Evolutionary conservation across 345 rosid species (phyloP).

Genomic region (Hevea brasiliensis): DNA sequence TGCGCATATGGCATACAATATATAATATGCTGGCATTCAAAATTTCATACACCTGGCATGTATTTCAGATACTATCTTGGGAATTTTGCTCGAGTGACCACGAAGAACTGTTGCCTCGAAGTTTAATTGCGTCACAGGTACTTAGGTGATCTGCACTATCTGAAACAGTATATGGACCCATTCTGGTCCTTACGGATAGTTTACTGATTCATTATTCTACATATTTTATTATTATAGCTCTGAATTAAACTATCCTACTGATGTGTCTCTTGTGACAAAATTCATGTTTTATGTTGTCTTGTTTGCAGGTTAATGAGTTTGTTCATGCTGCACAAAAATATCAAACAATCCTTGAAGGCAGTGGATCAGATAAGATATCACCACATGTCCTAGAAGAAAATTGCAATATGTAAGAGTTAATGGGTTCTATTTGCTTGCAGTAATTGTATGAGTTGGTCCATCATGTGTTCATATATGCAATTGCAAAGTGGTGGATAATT

Average conservation of each 20-base stretch:
- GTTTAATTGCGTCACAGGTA: not conserved
- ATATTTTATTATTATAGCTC: not conserved
- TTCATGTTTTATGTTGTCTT: not conserved
- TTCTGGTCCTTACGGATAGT: not conserved
- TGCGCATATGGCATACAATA: not conserved
- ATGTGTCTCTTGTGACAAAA: not conserved
- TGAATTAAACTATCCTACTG: not conserved
- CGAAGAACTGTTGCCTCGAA: conserved; percentile 5
- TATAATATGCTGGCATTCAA: not conserved
- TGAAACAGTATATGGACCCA: not conserved
- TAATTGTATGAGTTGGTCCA: not conserved
- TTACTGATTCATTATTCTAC: not conserved
- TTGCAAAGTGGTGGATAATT: not conserved
- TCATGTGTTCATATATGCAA: not conserved
- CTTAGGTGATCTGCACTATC: not conserved
- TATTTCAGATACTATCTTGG: not conserved
- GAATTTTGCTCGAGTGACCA: conserved; percentile 7
- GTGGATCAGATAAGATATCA: not conserved
- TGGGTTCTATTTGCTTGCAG: not conserved
- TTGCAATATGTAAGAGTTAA: not conserved
- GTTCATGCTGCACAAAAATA: conserved; percentile 2
- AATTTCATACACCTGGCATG: not conserved
- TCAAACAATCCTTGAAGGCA: not conserved
- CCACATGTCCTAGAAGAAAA: not conserved
- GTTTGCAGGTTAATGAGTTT: not conserved